These are phyloP conservation scores for Alternaria metachromatica DNA, from an alignment of 2,329 filamentous ascomycete genomes.

Conservation along the genomic window DNA sequence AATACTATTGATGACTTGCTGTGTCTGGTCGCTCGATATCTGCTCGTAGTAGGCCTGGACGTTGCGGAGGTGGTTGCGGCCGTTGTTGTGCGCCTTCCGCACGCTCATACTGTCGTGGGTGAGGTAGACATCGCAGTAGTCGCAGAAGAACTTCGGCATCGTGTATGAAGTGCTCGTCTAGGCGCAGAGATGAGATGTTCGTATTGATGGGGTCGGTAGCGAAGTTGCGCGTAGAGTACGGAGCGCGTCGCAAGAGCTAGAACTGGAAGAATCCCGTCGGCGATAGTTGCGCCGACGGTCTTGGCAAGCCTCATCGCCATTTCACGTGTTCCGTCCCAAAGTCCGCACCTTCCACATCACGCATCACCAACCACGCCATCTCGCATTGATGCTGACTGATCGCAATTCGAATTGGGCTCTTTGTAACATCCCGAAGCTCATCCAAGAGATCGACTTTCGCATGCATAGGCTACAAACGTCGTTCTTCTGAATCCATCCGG, in stretches of 20 bases:
- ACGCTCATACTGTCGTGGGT: constrained; percentile 99
- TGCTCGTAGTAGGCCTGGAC: constrained; percentile 99
- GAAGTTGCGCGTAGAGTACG: constrained; percentile 2
- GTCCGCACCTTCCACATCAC: not conserved
- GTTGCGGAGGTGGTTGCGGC: constrained; percentile 95
- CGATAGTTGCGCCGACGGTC: constrained; percentile 17
- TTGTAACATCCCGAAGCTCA: not conserved
- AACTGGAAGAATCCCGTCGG: constrained; percentile 31
- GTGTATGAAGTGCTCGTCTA: not conserved
- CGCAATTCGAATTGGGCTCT: not conserved
- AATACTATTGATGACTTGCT: constrained; percentile 98
- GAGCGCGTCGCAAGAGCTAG: constrained; percentile 28
- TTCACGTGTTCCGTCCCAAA: not conserved
- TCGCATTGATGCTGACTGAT: not conserved
- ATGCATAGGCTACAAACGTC: not conserved
- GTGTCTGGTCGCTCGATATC: constrained; percentile 97
- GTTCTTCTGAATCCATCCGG: too few species aligned
- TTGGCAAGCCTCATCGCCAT: constrained; percentile 13
- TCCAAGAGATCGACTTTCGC: not conserved
- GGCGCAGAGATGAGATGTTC: not conserved
- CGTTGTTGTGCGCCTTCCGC: constrained; percentile 96
- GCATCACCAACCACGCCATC: not conserved
- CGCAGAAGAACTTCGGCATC: constrained; percentile 59
- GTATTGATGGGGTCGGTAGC: not conserved
- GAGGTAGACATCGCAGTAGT: constrained; percentile 99